Evolutionary conservation across 1,139 yeast genomes (phyloP).

Genomic region (Williopsis jadinii): DNA sequence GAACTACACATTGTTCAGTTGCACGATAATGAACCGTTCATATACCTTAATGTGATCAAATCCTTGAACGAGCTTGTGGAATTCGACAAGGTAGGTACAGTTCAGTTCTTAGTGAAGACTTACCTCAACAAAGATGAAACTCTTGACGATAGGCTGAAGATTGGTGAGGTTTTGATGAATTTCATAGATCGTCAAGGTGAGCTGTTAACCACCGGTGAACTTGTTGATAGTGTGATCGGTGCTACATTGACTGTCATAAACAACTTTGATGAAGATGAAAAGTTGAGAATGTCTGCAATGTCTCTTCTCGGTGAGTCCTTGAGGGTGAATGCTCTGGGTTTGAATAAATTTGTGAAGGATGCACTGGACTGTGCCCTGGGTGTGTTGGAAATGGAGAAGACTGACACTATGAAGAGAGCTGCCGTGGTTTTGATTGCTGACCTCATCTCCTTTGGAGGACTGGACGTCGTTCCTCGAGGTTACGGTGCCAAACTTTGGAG

Average conservation of each 20-base stretch:
- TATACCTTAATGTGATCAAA: slow-evolving; percentile 77
- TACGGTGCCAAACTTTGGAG: slow-evolving; percentile 37
- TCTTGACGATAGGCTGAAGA: slow-evolving; percentile 57
- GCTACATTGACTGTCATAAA: slow-evolving; percentile 24
- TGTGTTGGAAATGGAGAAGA: slow-evolving; percentile 53
- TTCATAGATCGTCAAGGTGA: slow-evolving; percentile 46
- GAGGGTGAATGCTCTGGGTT: slow-evolving; percentile 50
- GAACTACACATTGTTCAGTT: slow-evolving; percentile 59
- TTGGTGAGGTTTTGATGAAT: slow-evolving; percentile 75
- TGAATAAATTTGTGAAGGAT: slow-evolving; percentile 41
- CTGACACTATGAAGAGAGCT: slow-evolving; percentile 51
- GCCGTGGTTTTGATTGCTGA: slow-evolving; percentile 69
- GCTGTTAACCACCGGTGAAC: slow-evolving; percentile 36
- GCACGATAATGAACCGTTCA: slow-evolving; percentile 77
- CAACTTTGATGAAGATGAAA: slow-evolving; percentile 37
- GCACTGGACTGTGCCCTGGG: slow-evolving; percentile 74
- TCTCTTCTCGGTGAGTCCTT: slow-evolving; percentile 70
- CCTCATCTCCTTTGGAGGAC: slow-evolving; percentile 40
- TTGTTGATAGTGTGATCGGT: slow-evolving; percentile 30
- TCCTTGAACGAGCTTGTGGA: slow-evolving; percentile 59
- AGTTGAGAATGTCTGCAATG: slow-evolving; percentile 79
- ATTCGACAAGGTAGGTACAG: slow-evolving; percentile 33
- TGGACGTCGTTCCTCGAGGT: slow-evolving; percentile 40
- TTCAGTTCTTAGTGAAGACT: slow-evolving; percentile 34
- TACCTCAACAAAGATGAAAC: slow-evolving; percentile 32